phyloP scores from a whole-genome alignment of 257 asterid species.

The Solanum chilense region DNA sequence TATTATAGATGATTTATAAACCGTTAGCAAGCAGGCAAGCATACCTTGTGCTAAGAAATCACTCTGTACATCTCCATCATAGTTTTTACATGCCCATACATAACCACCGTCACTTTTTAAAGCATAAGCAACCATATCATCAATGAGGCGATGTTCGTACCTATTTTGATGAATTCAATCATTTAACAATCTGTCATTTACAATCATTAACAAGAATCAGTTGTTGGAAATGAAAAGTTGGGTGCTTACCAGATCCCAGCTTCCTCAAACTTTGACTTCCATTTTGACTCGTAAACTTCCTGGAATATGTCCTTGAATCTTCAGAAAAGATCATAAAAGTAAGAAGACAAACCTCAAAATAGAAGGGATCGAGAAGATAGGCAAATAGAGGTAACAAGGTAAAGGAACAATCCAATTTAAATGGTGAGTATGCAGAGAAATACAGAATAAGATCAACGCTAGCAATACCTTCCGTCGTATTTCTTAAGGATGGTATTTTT shows the following conservation, averaged over 20 bases:
- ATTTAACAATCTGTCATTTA: neutral
- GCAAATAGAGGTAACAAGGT: neutral
- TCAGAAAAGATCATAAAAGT: conserved; percentile 2
- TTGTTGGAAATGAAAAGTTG: neutral
- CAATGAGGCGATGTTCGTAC: conserved; percentile 99
- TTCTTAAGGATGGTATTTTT: conserved; percentile 94
- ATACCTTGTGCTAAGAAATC: conserved; percentile 98
- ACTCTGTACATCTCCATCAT: conserved; percentile 99
- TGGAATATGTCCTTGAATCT: conserved; percentile 99
- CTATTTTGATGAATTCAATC: conserved; percentile 14
- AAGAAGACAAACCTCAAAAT: neutral
- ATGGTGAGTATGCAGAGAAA: neutral
- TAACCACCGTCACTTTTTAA: conserved; percentile 98
- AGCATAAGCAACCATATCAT: conserved; percentile 99
- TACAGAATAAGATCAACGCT: neutral
- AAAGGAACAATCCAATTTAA: neutral
- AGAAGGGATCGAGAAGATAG: neutral
- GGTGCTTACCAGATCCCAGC: conserved; percentile 80
- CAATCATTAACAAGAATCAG: neutral
- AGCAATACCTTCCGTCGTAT: conserved; percentile 84
- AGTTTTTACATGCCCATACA: conserved; percentile 99
- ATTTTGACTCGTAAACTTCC: conserved; percentile 74
- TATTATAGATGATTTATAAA: neutral
- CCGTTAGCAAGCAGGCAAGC: neutral
- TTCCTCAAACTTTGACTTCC: conserved; percentile 83